Evolutionary conservation across 768 basidiomycete species (phyloP).

Genomic region (Phylloporus sp.): DNA sequence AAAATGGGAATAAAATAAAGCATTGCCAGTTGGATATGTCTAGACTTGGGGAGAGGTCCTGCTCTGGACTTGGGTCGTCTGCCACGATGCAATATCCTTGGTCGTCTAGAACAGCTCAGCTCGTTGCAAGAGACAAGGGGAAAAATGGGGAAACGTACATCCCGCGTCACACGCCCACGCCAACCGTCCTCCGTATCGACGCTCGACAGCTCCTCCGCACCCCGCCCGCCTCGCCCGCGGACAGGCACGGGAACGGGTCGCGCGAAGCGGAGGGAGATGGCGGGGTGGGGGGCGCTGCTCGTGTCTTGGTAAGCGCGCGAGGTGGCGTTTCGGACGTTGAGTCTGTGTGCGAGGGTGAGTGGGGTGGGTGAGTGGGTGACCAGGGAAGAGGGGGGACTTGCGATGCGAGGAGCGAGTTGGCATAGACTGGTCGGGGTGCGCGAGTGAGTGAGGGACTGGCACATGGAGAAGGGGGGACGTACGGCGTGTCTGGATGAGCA

Average conservation of each 20-base stretch:
- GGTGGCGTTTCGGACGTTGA: conserved; percentile 25
- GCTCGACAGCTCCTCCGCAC: too few relatives aligned
- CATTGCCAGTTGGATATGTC: too few relatives aligned
- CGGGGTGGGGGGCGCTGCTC: conserved; percentile 2
- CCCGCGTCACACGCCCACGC: neutral
- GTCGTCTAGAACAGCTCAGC: neutral
- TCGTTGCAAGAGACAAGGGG: neutral
- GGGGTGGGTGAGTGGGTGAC: neutral
- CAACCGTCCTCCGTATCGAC: neutral
- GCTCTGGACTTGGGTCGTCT: conserved; percentile 6
- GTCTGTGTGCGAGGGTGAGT: neutral
- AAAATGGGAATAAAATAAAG: too few relatives aligned
- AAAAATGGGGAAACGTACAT: neutral
- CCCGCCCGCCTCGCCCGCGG: too few relatives aligned
- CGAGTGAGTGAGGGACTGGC: neutral
- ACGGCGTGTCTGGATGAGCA: conserved; percentile 27
- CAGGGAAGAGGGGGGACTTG: neutral
- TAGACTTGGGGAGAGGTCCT: conserved; percentile 1
- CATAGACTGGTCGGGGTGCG: conserved; percentile 17
- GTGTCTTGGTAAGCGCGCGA: conserved; percentile 9
- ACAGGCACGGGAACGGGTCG: too few relatives aligned
- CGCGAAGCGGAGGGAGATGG: conserved; percentile 23
- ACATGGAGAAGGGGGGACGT: conserved; percentile 6
- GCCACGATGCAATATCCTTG: conserved; percentile 17
- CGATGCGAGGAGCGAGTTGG: conserved; percentile 29